Evolutionary conservation across 176 grass and related monocot species (phyloP).

Genomic region (Rhynchospora pubera): DNA sequence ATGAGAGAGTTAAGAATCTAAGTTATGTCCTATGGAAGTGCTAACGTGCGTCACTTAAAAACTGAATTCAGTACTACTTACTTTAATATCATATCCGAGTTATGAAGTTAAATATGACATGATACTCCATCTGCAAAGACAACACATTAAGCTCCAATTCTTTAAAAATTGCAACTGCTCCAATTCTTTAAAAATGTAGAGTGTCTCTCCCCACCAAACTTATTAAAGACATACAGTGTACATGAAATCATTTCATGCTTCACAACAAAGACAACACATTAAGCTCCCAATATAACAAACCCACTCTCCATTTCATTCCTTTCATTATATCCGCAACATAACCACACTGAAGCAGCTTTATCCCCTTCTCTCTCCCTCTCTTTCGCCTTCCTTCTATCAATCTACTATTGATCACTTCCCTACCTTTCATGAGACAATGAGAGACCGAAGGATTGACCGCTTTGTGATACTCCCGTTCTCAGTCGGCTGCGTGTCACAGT

Average conservation of each 20-base stretch:
- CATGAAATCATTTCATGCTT: constrained; percentile 29
- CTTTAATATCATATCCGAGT: not conserved
- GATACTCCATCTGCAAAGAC: not conserved
- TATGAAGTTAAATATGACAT: constrained; percentile 13
- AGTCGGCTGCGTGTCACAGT: constrained; percentile 47
- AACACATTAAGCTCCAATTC: too few species aligned
- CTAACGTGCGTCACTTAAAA: not conserved
- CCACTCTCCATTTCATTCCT: constrained; percentile 13
- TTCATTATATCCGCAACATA: not conserved
- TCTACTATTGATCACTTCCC: too few species aligned
- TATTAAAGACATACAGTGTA: constrained; percentile 20
- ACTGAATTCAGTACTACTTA: not conserved
- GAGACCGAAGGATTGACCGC: constrained; percentile 38
- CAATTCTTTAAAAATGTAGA: constrained; percentile 9
- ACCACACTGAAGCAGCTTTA: not conserved
- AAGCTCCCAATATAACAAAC: constrained; percentile 10
- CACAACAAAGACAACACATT: constrained; percentile 16
- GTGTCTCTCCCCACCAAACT: constrained; percentile 5
- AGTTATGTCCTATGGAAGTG: not conserved
- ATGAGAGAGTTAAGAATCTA: not conserved
- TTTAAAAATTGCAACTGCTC: constrained; percentile 13
- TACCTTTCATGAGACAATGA: constrained; percentile 8
- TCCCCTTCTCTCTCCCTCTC: not conserved
- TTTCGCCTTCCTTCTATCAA: not conserved
- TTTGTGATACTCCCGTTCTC: constrained; percentile 86